Conservation (phyloP, 805 yeast genomes). For the Suhomyces kilbournensis region DNA sequence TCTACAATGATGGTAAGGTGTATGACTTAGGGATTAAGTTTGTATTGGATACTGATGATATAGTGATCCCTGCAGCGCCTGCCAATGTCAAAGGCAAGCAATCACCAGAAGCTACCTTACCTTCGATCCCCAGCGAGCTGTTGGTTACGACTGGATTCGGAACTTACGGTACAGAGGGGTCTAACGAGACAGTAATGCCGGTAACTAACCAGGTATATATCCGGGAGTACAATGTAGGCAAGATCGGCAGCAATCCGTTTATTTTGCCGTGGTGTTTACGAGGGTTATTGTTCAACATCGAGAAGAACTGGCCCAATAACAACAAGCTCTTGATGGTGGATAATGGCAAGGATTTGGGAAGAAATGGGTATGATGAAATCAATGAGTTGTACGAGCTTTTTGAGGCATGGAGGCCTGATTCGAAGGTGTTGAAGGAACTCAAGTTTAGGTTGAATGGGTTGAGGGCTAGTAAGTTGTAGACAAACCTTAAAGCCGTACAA, state of each 20-base stretch:
- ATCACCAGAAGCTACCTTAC: background rate
- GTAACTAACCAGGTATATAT: conserved; percentile 34
- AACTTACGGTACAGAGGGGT: conserved; percentile 11
- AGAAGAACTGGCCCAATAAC: conserved; percentile 47
- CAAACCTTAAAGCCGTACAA: too few species aligned
- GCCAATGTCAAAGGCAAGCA: background rate
- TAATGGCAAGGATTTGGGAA: conserved; percentile 29
- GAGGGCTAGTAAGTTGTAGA: conserved; percentile 36
- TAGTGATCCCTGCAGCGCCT: conserved; percentile 35
- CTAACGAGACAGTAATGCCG: conserved; percentile 17
- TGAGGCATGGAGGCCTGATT: conserved; percentile 84
- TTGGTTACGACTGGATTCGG: conserved; percentile 19
- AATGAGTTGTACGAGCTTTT: conserved; percentile 63
- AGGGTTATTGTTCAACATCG: conserved; percentile 69
- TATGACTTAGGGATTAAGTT: conserved; percentile 76
- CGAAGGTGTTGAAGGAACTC: conserved; percentile 76
- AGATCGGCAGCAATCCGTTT: conserved; percentile 75
- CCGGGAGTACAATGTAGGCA: conserved; percentile 57
- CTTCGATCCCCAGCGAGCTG: background rate
- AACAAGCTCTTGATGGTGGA: conserved; percentile 29
- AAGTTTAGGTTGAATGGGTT: conserved; percentile 70
- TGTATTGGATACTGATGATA: conserved; percentile 69
- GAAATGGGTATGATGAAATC: conserved; percentile 52
- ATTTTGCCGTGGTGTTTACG: conserved; percentile 91
- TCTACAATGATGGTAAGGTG: conserved; percentile 81